phyloP scores from a whole-genome alignment of 768 basidiomycete genomes.

The Boletus reticuloceps region DNA sequence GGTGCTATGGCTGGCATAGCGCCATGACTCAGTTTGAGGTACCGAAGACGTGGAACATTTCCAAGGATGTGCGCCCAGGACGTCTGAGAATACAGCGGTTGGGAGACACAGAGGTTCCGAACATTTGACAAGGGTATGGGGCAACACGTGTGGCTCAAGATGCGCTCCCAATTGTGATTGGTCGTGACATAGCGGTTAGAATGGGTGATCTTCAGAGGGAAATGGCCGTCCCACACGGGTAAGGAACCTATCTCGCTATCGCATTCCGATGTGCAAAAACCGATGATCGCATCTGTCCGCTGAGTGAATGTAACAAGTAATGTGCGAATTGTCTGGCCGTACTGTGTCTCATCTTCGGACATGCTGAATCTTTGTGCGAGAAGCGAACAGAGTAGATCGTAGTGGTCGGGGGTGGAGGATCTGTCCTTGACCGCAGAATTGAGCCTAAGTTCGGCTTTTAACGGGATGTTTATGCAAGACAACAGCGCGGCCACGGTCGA shows the following conservation, averaged over 20 bases:
- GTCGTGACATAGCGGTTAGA: too few relatives aligned
- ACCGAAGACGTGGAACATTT: not conserved
- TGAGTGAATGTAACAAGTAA: not conserved
- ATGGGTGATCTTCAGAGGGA: not conserved
- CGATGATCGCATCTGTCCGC: fast-evolving
- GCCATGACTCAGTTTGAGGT: not conserved
- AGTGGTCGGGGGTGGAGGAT: not conserved
- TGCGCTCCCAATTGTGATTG: not conserved
- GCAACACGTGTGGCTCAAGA: not conserved
- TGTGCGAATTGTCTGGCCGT: too few relatives aligned
- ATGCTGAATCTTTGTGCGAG: not conserved
- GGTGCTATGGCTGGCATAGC: not conserved
- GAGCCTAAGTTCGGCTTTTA: not conserved
- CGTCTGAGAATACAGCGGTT: not conserved
- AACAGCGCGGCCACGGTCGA: constrained; percentile 3
- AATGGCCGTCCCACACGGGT: not conserved
- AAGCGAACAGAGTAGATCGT: not conserved
- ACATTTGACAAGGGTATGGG: not conserved
- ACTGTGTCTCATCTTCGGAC: not conserved
- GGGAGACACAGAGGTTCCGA: not conserved
- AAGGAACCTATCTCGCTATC: too few relatives aligned
- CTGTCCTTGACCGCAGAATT: too few relatives aligned
- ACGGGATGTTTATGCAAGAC: constrained; percentile 2
- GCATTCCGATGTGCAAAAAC: not conserved
- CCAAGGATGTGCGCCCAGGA: not conserved